These are phyloP conservation scores for Amylostereum chailletii DNA, from an alignment of 1,284 basidiomycete species.

Conservation along the genomic window DNA sequence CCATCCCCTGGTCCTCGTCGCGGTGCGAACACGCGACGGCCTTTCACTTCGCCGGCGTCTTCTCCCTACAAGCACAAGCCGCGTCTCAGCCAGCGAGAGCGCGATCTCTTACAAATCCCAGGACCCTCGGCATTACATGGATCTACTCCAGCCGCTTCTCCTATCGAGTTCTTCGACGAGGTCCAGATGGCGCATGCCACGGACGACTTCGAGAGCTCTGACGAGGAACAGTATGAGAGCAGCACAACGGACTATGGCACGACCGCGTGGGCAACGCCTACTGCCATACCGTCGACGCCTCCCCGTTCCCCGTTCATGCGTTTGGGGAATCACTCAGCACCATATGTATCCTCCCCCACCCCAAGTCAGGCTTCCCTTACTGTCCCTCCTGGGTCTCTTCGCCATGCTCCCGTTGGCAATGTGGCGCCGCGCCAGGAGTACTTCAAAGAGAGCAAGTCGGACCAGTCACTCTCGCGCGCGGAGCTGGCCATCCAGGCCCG, in stretches of 20 bases:
- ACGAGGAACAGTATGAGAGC: constrained; percentile 28
- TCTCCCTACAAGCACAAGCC: constrained; percentile 17
- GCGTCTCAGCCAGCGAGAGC: constrained; percentile 10
- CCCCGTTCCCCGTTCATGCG: constrained; percentile 28
- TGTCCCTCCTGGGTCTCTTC: constrained; percentile 13
- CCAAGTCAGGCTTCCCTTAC: constrained; percentile 14
- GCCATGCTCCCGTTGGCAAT: constrained; percentile 22
- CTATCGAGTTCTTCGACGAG: constrained; percentile 65
- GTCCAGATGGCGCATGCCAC: constrained; percentile 62
- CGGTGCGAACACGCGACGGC: constrained; percentile 18
- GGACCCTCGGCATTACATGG: constrained; percentile 22
- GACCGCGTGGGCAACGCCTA: background rate
- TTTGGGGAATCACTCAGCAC: constrained; percentile 30
- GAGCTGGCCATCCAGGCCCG: too few species aligned
- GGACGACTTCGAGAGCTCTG: constrained; percentile 57
- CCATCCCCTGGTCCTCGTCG: constrained; percentile 4
- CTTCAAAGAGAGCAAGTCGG: constrained; percentile 11
- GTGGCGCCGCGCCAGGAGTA: constrained; percentile 7
- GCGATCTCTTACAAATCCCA: too few species aligned
- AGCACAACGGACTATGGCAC: constrained; percentile 11
- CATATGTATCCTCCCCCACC: constrained; percentile 23
- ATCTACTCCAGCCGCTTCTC: constrained; percentile 49
- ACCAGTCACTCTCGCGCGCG: constrained; percentile 6
- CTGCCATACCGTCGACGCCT: constrained; percentile 6
- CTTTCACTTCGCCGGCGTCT: constrained; percentile 14